Conservation (phyloP, 2,329 filamentous ascomycete species). For the Phyllosticta ampelicida region DNA sequence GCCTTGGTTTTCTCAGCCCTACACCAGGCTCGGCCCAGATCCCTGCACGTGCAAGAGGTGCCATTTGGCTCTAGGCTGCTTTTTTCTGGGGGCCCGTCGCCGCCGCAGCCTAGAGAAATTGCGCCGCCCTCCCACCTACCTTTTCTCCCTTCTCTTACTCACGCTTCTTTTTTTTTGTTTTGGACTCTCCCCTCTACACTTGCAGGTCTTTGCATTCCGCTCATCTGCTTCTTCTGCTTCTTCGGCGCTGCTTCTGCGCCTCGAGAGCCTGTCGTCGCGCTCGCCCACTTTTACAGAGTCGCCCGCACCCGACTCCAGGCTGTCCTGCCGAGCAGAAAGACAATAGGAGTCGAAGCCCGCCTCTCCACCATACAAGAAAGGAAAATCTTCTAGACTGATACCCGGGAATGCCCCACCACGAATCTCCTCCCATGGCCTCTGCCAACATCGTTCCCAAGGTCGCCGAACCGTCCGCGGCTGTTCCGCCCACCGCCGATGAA, state of each 20-base stretch:
- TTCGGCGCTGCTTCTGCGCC: not conserved
- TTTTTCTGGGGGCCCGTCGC: not conserved
- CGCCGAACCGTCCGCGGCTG: conserved; percentile 25
- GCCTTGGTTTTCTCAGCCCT: not conserved
- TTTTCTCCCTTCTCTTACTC: not conserved
- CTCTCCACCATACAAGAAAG: not conserved
- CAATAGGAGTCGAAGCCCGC: not conserved
- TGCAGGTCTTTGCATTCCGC: not conserved
- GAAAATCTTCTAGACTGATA: not conserved
- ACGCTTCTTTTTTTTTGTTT: not conserved
- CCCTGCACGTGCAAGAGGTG: not conserved
- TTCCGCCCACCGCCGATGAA: conserved; percentile 37
- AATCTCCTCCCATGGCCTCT: conserved; percentile 38
- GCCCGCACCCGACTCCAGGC: not conserved
- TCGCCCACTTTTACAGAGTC: not conserved
- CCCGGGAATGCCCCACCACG: conserved; percentile 37
- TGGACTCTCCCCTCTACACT: not conserved
- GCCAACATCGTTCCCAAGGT: conserved; percentile 37
- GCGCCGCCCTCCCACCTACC: not conserved
- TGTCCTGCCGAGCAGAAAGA: not conserved
- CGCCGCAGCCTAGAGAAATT: not conserved
- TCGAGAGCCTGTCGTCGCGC: not conserved
- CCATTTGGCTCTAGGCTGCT: not conserved
- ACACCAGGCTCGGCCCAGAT: not conserved
- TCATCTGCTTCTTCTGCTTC: not conserved